Conservation (phyloP, 164 flowering plant species). For the Macadamia tetraphylla region DNA sequence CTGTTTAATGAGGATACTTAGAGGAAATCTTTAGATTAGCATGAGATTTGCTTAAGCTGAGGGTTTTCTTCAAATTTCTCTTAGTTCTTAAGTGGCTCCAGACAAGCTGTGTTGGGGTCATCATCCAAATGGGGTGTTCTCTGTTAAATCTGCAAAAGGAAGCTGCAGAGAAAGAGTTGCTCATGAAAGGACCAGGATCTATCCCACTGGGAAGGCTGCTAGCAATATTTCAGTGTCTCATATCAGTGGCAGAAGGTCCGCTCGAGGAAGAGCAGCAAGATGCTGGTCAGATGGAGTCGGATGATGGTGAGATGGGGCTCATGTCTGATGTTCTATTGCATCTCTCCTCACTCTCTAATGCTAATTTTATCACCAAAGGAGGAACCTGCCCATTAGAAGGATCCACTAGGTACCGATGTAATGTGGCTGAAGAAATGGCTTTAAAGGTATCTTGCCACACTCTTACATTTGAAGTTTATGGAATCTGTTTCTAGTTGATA, state of each 20-base stretch:
- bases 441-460: conserved; percentile 47
- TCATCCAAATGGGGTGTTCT: too few relatives aligned
- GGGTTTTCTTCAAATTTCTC: too few relatives aligned
- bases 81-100: too few relatives aligned
- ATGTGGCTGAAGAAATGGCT: conserved; percentile 72
- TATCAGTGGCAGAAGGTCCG: conserved; percentile 55
- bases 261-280: conserved; percentile 40
- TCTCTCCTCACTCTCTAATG: conserved; percentile 85
- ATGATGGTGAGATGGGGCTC: conserved; percentile 32
- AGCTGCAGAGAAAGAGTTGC: conserved; percentile 59
- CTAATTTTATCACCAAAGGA: conserved; percentile 81
- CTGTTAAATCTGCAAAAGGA: too few relatives aligned
- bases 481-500: not conserved
- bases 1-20: too few relatives aligned
- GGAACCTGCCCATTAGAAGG: conserved; percentile 91
- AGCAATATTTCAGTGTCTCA: conserved; percentile 88
- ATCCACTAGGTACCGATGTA: conserved; percentile 70
- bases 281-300: conserved; percentile 18
- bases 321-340: conserved; percentile 89
- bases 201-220: conserved; percentile 86
- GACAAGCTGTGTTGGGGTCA: too few relatives aligned
- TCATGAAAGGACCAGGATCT: conserved; percentile 92
- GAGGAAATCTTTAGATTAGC: too few relatives aligned
- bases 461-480: conserved; percentile 1
- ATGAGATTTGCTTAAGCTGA: too few relatives aligned